These are phyloP conservation scores for Dactylellina drechsleri DNA, from an alignment of 2,329 filamentous ascomycete genomes.

Conservation along the genomic window DNA sequence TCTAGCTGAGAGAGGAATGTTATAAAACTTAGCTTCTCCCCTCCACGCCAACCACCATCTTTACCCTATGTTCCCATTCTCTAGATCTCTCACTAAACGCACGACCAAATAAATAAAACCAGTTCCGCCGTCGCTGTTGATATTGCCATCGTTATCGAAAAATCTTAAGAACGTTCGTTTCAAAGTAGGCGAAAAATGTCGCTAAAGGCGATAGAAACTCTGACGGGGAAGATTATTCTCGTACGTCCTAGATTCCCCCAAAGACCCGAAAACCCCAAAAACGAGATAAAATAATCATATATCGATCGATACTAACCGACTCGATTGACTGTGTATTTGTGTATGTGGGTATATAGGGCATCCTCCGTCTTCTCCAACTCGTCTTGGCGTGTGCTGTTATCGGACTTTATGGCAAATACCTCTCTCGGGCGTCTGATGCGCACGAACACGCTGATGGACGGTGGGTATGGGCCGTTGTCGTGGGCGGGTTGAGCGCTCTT, in stretches of 20 bases:
- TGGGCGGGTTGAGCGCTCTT: constrained; percentile 72
- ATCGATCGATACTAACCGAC: not conserved
- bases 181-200: constrained; percentile 27
- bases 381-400: constrained; percentile 79
- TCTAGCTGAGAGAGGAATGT: too few species aligned
- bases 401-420: constrained; percentile 79
- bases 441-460: constrained; percentile 70
- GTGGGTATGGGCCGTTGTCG: constrained; percentile 80
- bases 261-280: not conserved
- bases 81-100: too few species aligned
- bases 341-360: constrained; percentile 58
- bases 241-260: constrained; percentile 12
- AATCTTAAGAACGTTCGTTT: not conserved
- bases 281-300: not conserved
- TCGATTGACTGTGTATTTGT: not conserved
- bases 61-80: not conserved
- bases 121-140: not conserved
- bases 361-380: constrained; percentile 78
- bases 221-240: constrained; percentile 45
- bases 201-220: constrained; percentile 28
- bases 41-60: not conserved
- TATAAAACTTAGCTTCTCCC: too few species aligned
- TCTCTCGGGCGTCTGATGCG: constrained; percentile 68
- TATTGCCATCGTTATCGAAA: not conserved
- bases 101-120: too few species aligned